Evolutionary conservation across 2,329 filamentous ascomycete genomes (phyloP), one percentile per base, ranked within the genome.

Genomic region (Xylaria multiplex): DNA sequence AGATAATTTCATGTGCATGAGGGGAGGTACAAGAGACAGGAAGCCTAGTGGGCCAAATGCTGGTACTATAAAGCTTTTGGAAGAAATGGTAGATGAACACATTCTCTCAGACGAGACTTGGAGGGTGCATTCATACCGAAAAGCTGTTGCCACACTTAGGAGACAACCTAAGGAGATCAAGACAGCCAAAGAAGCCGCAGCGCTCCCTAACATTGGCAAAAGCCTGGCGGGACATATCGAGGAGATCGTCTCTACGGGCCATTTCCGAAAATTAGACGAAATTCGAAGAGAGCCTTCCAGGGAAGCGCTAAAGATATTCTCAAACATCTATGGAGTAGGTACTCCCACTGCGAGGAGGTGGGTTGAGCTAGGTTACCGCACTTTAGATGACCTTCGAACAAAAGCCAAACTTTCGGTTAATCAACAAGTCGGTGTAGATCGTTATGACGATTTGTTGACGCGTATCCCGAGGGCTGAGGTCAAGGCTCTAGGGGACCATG

Each of bases 201-300:
- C 79, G 1, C 83, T 97, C 0, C 88, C 88, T 0, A 86, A 84
- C 64, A 88, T 97, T 42, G 94, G 94, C 7, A 73, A 82, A 11
- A 86, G 92, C 1, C 81, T 97, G 1, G 93, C 93, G 0, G 83
- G 86, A 30, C 97, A 97, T 77, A 96, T 98, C 69, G 92, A 96
- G 73, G 95, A 97, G 75, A 97, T 97, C 49, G 92, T 88, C 2
- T 83, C 84, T 45, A 97, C 93, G 0, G 86, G 93, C 72, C 83
- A 84, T 30, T 85, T 97, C 0, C 86, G 86, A 48, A 86, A 90
- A 43, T 84, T 97, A 0, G 91, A 97, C 40, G 88, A 90, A 71
- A 87, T 91, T 0, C 85, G 86, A 61, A 79, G 83, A 2, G 91
- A 96, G 53, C 87, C 90, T 0, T 82, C 84, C n/a, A 88, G 93